phyloP scores from a whole-genome alignment of 73 alveolate species.

The Paramecium sexaurelia region DNA sequence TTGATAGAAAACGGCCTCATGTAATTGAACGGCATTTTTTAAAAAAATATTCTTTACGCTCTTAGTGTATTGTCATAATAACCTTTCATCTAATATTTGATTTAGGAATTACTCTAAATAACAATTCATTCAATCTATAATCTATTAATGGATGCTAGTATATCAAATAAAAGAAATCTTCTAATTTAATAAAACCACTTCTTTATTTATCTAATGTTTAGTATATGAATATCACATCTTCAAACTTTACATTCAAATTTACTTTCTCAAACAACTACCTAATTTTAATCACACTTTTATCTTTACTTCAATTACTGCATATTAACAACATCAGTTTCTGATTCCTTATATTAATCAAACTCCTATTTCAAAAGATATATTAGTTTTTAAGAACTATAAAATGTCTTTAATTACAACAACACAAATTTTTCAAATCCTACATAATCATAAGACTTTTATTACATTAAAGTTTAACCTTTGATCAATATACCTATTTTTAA shows the following conservation, averaged over 20 bases:
- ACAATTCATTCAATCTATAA: background rate
- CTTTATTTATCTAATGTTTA: background rate
- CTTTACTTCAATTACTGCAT: background rate
- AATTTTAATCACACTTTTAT: background rate
- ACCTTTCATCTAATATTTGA: constrained; percentile 31
- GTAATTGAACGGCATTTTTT: background rate
- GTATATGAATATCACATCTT: background rate
- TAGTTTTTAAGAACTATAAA: background rate
- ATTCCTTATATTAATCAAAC: background rate
- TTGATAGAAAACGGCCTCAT: constrained; percentile 21
- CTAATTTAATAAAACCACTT: background rate
- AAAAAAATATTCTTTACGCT: background rate
- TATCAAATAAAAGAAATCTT: constrained; percentile 11
- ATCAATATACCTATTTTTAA: background rate
- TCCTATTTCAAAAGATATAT: background rate
- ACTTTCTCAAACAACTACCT: background rate
- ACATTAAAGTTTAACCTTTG: background rate
- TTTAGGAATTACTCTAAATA: background rate
- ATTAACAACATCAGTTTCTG: background rate
- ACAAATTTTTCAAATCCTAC: background rate
- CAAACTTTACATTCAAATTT: constrained; percentile 5
- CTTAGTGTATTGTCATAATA: background rate
- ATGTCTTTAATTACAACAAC: background rate
- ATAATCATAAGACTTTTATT: background rate
- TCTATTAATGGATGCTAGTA: constrained; percentile 9